Percentiles rank a stretch among this genome's conserved stretches.
These are phyloP conservation scores for barrel medic (Medicago truncatula) DNA, from an alignment of 306 rosid genomes.

Conservation along the genomic window MtrunA17r5.0-ANR NC_053042.1:37277001-37277500, in stretches of 20 bases:
- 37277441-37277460: too few relatives aligned
- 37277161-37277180: conserved; percentile 38
- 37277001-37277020: not conserved
- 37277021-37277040: not conserved
- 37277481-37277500: too few relatives aligned
- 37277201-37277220: conserved; percentile 35
- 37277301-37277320: not conserved
- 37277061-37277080: conserved; percentile 58
- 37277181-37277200: conserved; percentile 62
- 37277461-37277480: too few relatives aligned
- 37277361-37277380: not conserved
- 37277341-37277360: not conserved
- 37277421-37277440: too few relatives aligned
- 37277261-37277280: not conserved
- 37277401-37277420: not conserved
- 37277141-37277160: conserved; percentile 35
- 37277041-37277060: conserved; percentile 60
- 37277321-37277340: not conserved
- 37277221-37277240: not conserved
- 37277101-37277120: conserved; percentile 57
- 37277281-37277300: conserved; percentile 1
- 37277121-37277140: conserved; percentile 42
- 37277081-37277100: conserved; percentile 48
- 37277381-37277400: not conserved
- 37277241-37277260: not conserved